Base-by-base conservation (phyloP, 1,139 yeast species). In the Geotrichum candidum region DNA sequence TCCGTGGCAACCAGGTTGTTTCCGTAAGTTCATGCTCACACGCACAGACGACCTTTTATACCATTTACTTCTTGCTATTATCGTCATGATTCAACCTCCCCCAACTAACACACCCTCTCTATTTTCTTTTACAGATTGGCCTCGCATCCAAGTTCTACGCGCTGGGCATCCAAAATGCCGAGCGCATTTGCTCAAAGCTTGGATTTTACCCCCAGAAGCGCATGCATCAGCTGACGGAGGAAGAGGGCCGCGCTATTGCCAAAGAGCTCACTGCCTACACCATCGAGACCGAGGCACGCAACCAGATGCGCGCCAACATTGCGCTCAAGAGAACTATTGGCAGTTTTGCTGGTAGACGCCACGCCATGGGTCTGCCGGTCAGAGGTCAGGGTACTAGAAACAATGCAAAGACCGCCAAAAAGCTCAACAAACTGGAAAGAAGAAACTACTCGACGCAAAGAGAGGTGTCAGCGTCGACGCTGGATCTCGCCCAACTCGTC, bases 141-240 rank as follows among this genome's bases (percentile, higher is more conserved):
- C 80, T 92, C 64, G 85, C 92, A 45, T 82, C 87, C 64, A 86
- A 86, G 65, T 87, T 94, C 67, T 92, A 90, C 73, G 99, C 98
- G 52, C 80, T 94, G 53, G 97, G 98, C 4, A 77, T 79, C 63
- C 76, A 78, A 61, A 84, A 89, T n/a, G 94, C 97, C 1, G 84
- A 84, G 66, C 79, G 80, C 70, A 79, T 95, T 61, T 90, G 97
- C 74, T 87, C 98, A 54, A 89, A 85, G 72, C 84, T 94, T 31
- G 97, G 97, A 10, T 82, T 94, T 62, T 94, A 92, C 72, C 98
- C 98, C 51, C 81, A 83, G 73, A 91, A 92, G 96, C 84, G 96
- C 76, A 88, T 94, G 90, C 94, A 90, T 73, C 96, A 94, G 75
- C 82, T 94, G 56, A 80, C 88, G 38, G 99, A 94, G 75, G 90